phyloP scores from a whole-genome alignment of 208 protist species.

The Phytomonas sp. region DNA sequence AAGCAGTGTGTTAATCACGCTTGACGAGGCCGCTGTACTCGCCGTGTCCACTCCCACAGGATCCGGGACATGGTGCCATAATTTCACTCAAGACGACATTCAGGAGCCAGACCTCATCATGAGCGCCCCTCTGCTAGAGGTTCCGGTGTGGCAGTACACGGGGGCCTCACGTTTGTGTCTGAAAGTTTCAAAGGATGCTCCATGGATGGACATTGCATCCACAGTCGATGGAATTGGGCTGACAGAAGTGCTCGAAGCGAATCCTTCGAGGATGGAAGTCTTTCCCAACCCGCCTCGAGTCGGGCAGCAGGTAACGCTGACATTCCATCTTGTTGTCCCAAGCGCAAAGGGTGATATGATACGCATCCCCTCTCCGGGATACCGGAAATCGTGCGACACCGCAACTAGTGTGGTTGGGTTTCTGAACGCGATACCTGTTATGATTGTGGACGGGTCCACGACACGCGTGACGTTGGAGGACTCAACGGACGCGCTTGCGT shows the following conservation, averaged over 20 bases:
- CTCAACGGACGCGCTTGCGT: constrained; percentile 49
- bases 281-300: constrained; percentile 72
- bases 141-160: constrained; percentile 57
- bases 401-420: constrained; percentile 33
- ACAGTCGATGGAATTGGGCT: constrained; percentile 23
- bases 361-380: constrained; percentile 28
- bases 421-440: constrained; percentile 21
- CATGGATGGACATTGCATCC: constrained; percentile 57
- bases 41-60: constrained; percentile 22
- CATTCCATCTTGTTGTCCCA: constrained; percentile 45
- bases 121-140: constrained; percentile 32
- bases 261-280: constrained; percentile 46
- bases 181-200: constrained; percentile 15
- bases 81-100: constrained; percentile 55
- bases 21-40: constrained; percentile 26
- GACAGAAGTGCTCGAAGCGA: constrained; percentile 34
- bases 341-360: constrained; percentile 43
- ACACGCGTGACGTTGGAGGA: constrained; percentile 54
- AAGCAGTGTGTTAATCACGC: constrained; percentile 7
- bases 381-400: constrained; percentile 35
- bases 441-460: constrained; percentile 23
- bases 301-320: constrained; percentile 78
- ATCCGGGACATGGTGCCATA: constrained; percentile 81
- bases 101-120: constrained; percentile 49
- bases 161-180: constrained; percentile 62